A percentile compares a stretch with the other conserved stretches of the same genome.
Evolutionary conservation across 2,329 filamentous ascomycete species (phyloP).

Genomic region (Nemania serpens): DNA sequence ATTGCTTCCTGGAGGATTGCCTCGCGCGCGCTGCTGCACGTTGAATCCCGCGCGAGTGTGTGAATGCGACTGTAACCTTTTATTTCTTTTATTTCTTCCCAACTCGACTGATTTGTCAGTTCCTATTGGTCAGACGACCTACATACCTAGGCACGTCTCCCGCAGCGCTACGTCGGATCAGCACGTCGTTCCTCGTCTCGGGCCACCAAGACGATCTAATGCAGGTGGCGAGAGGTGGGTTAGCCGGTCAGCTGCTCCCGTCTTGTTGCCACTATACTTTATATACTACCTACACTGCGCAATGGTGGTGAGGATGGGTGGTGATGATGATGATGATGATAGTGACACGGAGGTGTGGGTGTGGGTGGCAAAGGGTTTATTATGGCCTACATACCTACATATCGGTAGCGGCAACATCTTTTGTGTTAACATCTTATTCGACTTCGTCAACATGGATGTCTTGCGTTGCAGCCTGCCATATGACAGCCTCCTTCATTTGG

Average conservation of each 20-base stretch:
- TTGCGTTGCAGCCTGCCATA: not conserved
- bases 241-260: constrained; percentile 9
- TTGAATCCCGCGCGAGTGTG: constrained; percentile 10
- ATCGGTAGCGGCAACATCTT: not conserved
- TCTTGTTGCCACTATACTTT: not conserved
- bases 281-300: not conserved
- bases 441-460: not conserved
- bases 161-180: constrained; percentile 9
- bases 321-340: constrained; percentile 1
- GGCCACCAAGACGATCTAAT: not conserved
- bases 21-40: constrained; percentile 6
- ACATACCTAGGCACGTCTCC: not conserved
- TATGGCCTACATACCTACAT: constrained; percentile 7
- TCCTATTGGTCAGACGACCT: constrained; percentile 10
- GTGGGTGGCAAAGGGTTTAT: constrained; percentile 2
- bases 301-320: not conserved
- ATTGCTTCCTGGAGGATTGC: constrained; percentile 19
- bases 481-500: constrained; percentile 1
- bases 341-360: not conserved
- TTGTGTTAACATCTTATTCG: constrained; percentile 11
- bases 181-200: not conserved
- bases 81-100: not conserved
- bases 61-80: constrained; percentile 7
- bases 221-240: not conserved
- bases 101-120: not conserved